Conservation (phyloP, 192 early-diverging fungal species). For the Coemansia sp. region DNA sequence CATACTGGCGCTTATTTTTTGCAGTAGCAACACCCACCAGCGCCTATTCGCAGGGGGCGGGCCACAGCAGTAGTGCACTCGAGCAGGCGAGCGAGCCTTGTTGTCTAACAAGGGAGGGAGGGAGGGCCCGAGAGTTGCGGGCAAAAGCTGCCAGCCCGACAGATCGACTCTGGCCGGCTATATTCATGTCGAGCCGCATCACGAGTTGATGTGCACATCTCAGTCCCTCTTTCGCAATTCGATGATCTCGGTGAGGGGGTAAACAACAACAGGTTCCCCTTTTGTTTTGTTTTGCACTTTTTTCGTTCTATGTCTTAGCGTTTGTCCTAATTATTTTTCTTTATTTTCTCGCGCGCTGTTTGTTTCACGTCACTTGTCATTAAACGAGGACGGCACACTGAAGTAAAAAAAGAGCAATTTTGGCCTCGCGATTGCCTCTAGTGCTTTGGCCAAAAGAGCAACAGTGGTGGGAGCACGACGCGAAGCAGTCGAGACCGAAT, state of each 20-base stretch:
- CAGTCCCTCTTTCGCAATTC: no score
- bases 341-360: neutral
- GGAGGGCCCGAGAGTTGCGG: no score
- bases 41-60: neutral
- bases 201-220: no score
- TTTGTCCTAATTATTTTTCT: slow-evolving; percentile 4
- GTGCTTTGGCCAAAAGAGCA: no score
- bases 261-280: neutral
- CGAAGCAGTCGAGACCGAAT: neutral
- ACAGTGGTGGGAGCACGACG: no score
- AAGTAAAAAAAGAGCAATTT: neutral
- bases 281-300: neutral
- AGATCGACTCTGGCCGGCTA: no score
- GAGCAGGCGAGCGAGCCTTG: no score
- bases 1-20: neutral
- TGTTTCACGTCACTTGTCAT: neutral
- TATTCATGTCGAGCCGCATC: no score
- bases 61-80: neutral
- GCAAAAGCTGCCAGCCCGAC: no score
- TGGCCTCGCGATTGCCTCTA: neutral
- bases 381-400: neutral
- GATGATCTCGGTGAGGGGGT: no score
- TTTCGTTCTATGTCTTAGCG: neutral
- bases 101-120: no score
- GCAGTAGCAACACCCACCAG: neutral